Base-by-base conservation (phyloP, 495 filamentous ascomycete species). In the Rusavskia elegans region DNA sequence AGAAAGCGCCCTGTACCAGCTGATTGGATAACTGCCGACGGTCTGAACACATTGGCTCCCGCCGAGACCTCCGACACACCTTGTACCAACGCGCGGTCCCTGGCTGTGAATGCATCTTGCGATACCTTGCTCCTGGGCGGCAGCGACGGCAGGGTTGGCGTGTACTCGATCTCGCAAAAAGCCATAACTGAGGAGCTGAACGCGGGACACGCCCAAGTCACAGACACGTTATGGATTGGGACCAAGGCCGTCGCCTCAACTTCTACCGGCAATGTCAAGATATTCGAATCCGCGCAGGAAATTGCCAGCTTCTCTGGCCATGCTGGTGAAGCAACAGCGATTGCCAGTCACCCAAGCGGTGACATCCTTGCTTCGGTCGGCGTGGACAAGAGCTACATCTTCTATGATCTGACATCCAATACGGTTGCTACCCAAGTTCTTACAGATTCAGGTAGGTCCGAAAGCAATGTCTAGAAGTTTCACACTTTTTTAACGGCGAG, bases 301-400 rank as follows among this genome's bases (percentile, higher is more conserved):
- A 66, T 79, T 14, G 77, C 78, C 10, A 75, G 73, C 48, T 83
- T 95, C 58, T 68, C 69, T 25, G 77, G 82, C 2, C 92, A 98
- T 61, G 85, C 87, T 52, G 93, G 92, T 13, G 74, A 81, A 32
- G 84, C 80, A 2, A 87, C 80, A 6, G 84, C 79, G 3, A 65
- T 97, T 38, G 78, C 87, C 19, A 63, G 92, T 3, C 93, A 98
- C 64, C 85, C 92, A 2, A 83, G 84, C 64, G 85, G 81, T 30
- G 80, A 87, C 20, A 81, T 98, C 54, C 69, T 95, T 20, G 89
- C 84, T 10, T 95, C 89, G 0, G 81, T 89, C 29, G 92, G 92
- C 48, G 77, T 79, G 4, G 92, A 98, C 64, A 96, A 95, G 74
- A 92, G 85, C 68, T 92, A 88, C 60, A 79, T 92, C 3, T 78